Base-by-base conservation (phyloP, 257 asterid species). In the Anisodus acutangulus region DNA sequence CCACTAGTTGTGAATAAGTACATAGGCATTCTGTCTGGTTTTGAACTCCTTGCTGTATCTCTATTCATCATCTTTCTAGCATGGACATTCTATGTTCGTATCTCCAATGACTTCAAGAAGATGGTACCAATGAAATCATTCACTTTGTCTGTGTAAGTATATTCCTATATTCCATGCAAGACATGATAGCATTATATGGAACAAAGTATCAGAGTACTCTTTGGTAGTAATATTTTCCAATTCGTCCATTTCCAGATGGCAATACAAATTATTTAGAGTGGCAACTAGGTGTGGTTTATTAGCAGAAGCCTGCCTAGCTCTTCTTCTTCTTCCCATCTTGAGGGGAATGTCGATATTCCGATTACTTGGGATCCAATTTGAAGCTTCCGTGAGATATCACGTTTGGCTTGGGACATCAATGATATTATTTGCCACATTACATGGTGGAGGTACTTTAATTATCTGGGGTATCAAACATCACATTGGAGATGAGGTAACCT, bases 311-410 rank as follows among this genome's bases (percentile, higher is more conserved):
- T 95, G 99, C 89, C 86, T 95, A 39, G 98, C 97, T 31, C 35
- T 31, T 82, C 93, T 95, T 54, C 97, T 95, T 80, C 89, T 95
- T 43, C 99, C 99, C 9, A 84, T 95, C 70, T 79, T 95, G 83
- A 87, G 97, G 85, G 94, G 95, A 63, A 87, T 95, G 97, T 84
- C 98, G 6, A 31, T 93, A 31, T 93, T 95, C 47, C 91, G 89
- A 62, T 26, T 93, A 69, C 49, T 95, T 17, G 95, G 95, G 37
- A 63, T 95, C 84, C 95, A 94, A 81, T 93, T 94, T 81, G 97
- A 95, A 87, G 95, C 92, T 83, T 95, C 99, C 0, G 93, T 95
- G 3, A 90, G 90, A 81, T 95, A 95, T 87, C 98, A 95, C 82
- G 86, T 90, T 54, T 93, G 95, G 94, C 93, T 95, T 17, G 98